A percentile compares a stretch with the other conserved stretches of the same genome.
Conservation (phyloP, 2,329 filamentous ascomycete genomes). For the Hypoxylon sp. region DNA sequence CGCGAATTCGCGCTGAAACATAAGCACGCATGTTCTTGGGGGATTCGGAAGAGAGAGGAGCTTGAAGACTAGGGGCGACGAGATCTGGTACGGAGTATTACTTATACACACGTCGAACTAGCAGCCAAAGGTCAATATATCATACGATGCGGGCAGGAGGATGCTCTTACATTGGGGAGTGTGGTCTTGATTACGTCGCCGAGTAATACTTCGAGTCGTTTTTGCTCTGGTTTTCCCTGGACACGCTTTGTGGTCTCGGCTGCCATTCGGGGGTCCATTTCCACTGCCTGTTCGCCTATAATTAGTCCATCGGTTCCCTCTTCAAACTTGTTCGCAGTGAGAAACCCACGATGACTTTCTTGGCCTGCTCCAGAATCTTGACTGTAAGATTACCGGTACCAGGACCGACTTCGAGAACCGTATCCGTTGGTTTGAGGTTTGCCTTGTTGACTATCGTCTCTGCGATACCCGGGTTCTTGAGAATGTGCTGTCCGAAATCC, state of each 20-base stretch:
- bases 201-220: slow-evolving; percentile 86
- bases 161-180: slow-evolving; percentile 54
- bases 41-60: slow-evolving; percentile 85
- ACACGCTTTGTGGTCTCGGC: slow-evolving; percentile 95
- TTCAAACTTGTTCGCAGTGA: slow-evolving; percentile 50
- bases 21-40: slow-evolving; percentile 87
- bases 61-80: slow-evolving; percentile 90
- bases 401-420: slow-evolving; percentile 88
- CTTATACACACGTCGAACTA: slow-evolving; percentile 85
- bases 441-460: slow-evolving; percentile 80
- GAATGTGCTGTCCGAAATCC: slow-evolving; percentile 86
- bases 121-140: neutral
- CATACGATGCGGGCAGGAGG: neutral
- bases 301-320: slow-evolving; percentile 61
- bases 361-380: slow-evolving; percentile 87
- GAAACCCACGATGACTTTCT: slow-evolving; percentile 70
- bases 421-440: slow-evolving; percentile 88
- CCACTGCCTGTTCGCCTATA: slow-evolving; percentile 69
- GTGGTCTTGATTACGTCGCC: slow-evolving; percentile 95
- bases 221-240: slow-evolving; percentile 86
- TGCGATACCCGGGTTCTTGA: slow-evolving; percentile 91
- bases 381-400: slow-evolving; percentile 88
- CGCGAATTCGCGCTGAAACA: slow-evolving; percentile 97
- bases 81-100: slow-evolving; percentile 84
- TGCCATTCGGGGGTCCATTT: slow-evolving; percentile 96